A percentile compares a stretch with the other conserved stretches of the same genome.
These are phyloP conservation scores for Colletotrichum sp. DNA, from an alignment of 2,329 filamentous ascomycete genomes.

Conservation along the genomic window DNA sequence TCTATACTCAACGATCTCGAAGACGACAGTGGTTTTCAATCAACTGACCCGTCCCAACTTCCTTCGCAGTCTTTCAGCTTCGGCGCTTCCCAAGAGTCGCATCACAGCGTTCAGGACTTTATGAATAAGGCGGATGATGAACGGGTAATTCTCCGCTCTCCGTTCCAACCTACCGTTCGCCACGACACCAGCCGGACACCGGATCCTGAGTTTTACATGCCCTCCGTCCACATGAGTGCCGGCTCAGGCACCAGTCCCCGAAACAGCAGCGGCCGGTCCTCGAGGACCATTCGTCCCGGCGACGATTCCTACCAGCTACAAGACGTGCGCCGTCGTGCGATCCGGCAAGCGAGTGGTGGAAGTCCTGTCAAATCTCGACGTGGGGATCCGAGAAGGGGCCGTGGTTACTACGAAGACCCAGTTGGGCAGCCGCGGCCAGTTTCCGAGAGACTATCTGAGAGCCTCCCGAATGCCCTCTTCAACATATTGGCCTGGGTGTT, in stretches of 20 bases:
- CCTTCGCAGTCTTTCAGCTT: constrained; percentile 48
- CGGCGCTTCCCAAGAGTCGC: constrained; percentile 52
- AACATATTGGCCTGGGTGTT: constrained; percentile 53
- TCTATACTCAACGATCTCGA: constrained; percentile 52
- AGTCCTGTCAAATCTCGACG: constrained; percentile 30
- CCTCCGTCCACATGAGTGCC: constrained; percentile 43
- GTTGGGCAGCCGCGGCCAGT: constrained; percentile 22
- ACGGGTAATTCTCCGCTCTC: constrained; percentile 57
- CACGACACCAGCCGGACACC: constrained; percentile 41
- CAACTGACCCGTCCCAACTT: constrained; percentile 53
- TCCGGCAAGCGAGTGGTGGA: constrained; percentile 14
- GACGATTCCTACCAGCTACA: constrained; percentile 29
- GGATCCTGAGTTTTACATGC: constrained; percentile 61
- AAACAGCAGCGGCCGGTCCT: constrained; percentile 37
- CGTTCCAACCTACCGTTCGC: constrained; percentile 58
- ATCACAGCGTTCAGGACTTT: constrained; percentile 58
- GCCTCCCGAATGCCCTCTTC: constrained; percentile 42
- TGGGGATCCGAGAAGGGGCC: neutral
- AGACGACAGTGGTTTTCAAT: constrained; percentile 42
- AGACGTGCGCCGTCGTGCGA: constrained; percentile 31
- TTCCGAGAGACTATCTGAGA: constrained; percentile 36
- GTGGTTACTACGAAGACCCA: neutral
- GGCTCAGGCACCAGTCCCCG: constrained; percentile 30
- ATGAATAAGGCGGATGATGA: constrained; percentile 59
- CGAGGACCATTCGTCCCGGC: constrained; percentile 36